Conservation (phyloP, 1,284 basidiomycete genomes). For the Cryptococcus sp. region DNA sequence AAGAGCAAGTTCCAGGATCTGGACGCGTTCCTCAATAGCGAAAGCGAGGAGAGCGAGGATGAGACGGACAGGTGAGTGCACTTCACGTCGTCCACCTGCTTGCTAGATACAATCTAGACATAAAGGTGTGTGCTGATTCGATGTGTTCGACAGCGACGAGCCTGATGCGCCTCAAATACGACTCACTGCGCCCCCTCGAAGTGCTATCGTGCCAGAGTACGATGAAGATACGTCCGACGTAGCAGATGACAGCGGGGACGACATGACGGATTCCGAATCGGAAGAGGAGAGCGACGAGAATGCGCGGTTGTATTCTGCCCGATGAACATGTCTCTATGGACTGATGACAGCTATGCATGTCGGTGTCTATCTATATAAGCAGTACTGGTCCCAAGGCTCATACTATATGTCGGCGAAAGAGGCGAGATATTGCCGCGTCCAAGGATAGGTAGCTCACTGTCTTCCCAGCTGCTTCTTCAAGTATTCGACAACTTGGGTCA, state of each 20-base stretch:
- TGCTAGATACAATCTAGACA: not conserved
- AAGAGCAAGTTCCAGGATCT: conserved; percentile 50
- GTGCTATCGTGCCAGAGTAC: conserved; percentile 41
- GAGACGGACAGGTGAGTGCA: conserved; percentile 35
- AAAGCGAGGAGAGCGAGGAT: conserved; percentile 41
- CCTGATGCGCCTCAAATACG: conserved; percentile 4
- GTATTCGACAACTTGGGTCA: conserved; percentile 71
- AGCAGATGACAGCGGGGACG: conserved; percentile 12
- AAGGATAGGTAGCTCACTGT: too few relatives aligned
- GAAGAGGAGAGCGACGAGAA: conserved; percentile 15
- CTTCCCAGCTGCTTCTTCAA: conserved; percentile 50
- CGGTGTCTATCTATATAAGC: too few relatives aligned
- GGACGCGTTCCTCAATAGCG: conserved; percentile 52
- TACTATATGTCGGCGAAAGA: too few relatives aligned
- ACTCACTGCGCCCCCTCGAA: conserved; percentile 29
- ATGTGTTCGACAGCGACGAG: conserved; percentile 48
- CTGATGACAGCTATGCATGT: too few relatives aligned
- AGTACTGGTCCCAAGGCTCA: too few relatives aligned
- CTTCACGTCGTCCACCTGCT: too few relatives aligned
- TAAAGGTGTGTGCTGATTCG: too few relatives aligned
- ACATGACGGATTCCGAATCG: not conserved
- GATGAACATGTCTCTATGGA: not conserved
- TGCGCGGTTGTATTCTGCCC: conserved; percentile 8
- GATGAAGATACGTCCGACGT: conserved; percentile 28
- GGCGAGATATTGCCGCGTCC: too few relatives aligned